phyloP scores from a whole-genome alignment of 441 rosid genomes.

The Jatropha multifida region DNA sequence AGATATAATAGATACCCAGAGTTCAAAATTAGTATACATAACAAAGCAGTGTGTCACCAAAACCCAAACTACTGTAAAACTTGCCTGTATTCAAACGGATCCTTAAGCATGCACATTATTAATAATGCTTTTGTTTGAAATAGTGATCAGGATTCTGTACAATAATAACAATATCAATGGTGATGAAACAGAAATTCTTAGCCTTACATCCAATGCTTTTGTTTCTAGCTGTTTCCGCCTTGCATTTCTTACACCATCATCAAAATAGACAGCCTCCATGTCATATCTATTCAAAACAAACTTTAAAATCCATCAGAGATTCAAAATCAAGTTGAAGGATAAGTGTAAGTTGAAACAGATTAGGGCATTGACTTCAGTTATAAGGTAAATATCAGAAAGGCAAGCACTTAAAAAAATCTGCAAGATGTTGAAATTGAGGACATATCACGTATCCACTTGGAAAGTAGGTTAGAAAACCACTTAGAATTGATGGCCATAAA shows the following conservation, averaged over 20 bases:
- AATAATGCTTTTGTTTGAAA: no score
- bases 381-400: not conserved
- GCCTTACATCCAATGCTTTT: slow-evolving; percentile 68
- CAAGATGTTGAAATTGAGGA: slow-evolving; percentile 1
- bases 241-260: slow-evolving; percentile 68
- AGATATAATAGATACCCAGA: not conserved
- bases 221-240: slow-evolving; percentile 52
- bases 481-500: not conserved
- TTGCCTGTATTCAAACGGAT: not conserved
- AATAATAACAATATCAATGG: not conserved
- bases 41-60: not conserved
- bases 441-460: not conserved
- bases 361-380: not conserved
- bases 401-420: not conserved
- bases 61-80: not conserved
- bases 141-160: not conserved
- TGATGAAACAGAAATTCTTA: not conserved
- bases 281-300: slow-evolving; percentile 53
- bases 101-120: slow-evolving; percentile 2
- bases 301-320: slow-evolving; percentile 10
- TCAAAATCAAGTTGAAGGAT: not conserved
- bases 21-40: not conserved
- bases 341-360: not conserved
- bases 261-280: slow-evolving; percentile 65
- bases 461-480: not conserved